A percentile compares a stretch with the other conserved stretches of the same genome.
Evolutionary conservation across 257 asterid species (phyloP).

Genomic region (Solanum arcanum): DNA sequence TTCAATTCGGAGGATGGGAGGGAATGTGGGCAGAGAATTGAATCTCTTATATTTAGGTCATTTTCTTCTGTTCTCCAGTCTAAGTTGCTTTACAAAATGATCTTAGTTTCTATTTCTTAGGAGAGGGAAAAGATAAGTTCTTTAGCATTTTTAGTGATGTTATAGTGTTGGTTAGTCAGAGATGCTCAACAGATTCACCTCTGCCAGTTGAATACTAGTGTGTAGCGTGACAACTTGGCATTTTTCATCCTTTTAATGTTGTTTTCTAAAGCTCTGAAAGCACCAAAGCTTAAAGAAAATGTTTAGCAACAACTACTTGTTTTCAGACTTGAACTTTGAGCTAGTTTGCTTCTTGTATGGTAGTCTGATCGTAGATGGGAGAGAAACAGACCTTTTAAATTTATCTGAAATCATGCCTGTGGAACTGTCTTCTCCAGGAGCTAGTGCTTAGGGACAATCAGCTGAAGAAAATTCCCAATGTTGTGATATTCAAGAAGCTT

Average conservation of each 20-base stretch:
- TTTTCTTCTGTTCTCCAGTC: background rate
- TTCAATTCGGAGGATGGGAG: background rate
- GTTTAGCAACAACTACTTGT: background rate
- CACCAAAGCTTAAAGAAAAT: background rate
- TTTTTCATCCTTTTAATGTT: background rate
- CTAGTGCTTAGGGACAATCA: constrained; percentile 91
- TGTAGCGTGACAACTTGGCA: background rate
- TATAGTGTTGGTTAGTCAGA: background rate
- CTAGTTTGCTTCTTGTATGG: background rate
- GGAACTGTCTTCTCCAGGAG: constrained; percentile 40
- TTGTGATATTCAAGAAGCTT: constrained; percentile 63
- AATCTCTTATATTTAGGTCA: background rate
- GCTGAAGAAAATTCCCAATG: constrained; percentile 80
- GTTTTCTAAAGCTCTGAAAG: background rate
- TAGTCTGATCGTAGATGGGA: background rate
- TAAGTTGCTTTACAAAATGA: background rate
- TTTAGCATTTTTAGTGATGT: background rate
- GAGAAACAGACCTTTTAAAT: background rate
- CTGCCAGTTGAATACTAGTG: background rate
- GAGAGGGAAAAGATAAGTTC: background rate
- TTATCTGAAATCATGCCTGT: background rate
- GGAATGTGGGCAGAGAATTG: background rate
- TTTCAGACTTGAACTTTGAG: background rate
- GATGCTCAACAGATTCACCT: background rate
- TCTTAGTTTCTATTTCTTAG: background rate